Percentiles rank a stretch among this genome's conserved stretches.
Evolutionary conservation across 2,329 filamentous ascomycete species (phyloP).

Genomic region (Geoglossum cookeanum): DNA sequence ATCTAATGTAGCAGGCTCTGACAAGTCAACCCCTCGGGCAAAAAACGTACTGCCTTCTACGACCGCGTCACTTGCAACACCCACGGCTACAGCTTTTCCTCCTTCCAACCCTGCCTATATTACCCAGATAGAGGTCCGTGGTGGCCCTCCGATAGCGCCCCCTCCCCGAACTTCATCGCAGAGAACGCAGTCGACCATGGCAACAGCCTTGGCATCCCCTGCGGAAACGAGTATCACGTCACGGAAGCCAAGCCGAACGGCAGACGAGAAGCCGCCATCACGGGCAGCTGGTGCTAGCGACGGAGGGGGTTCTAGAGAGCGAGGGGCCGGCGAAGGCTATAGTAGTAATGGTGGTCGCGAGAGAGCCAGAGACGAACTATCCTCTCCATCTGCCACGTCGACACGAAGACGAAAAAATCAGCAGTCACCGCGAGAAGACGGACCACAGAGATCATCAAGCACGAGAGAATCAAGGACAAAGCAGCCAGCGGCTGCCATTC

Average conservation of each 20-base stretch:
- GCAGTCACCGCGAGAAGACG: conserved; percentile 24
- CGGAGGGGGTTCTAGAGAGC: conserved; percentile 17
- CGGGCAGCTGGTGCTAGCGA: conserved; percentile 7
- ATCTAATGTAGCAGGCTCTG: conserved; percentile 15
- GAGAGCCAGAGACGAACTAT: conserved; percentile 4
- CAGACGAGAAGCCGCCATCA: conserved; percentile 19
- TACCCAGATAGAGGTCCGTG: not conserved
- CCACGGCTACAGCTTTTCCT: not conserved
- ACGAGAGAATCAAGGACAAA: conserved; percentile 29
- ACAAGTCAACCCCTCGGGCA: conserved; percentile 9
- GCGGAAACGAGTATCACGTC: conserved; percentile 16
- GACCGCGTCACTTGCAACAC: not conserved
- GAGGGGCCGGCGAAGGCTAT: conserved; percentile 17
- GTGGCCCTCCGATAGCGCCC: conserved; percentile 45
- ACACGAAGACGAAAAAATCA: conserved; percentile 25
- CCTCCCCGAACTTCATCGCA: conserved; percentile 64
- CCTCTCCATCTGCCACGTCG: conserved; percentile 15
- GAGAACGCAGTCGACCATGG: conserved; percentile 21
- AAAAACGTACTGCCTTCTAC: not conserved
- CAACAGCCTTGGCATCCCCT: conserved; percentile 18
- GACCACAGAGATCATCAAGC: conserved; percentile 25
- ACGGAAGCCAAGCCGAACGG: conserved; percentile 21
- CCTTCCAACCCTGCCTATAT: conserved; percentile 7
- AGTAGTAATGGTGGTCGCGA: conserved; percentile 8
- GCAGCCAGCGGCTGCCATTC: conserved; percentile 33